These are phyloP conservation scores for Schwanniomyces polymorphus DNA, from an alignment of 805 yeast genomes.

Conservation along the genomic window DNA sequence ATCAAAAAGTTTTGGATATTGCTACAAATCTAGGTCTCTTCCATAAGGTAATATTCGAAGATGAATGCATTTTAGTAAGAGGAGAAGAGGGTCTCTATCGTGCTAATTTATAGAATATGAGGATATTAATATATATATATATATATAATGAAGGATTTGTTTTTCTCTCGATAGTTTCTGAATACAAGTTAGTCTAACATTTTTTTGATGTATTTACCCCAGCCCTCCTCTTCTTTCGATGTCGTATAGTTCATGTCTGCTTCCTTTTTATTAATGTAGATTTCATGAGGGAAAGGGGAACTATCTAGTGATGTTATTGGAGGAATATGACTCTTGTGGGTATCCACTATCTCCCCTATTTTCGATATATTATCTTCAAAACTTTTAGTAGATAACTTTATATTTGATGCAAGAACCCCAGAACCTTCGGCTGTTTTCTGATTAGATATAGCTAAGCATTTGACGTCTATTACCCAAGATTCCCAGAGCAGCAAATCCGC, in stretches of 20 bases:
- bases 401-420: slow-evolving; percentile 11
- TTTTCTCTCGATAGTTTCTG: background rate
- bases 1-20: slow-evolving; percentile 46
- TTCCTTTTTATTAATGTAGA: slow-evolving; percentile 19
- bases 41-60: slow-evolving; percentile 42
- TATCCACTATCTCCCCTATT: slow-evolving; percentile 55
- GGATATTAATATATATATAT: background rate
- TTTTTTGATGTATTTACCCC: slow-evolving; percentile 47
- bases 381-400: slow-evolving; percentile 35
- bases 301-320: slow-evolving; percentile 66
- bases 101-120: slow-evolving; percentile 33
- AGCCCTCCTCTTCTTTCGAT: slow-evolving; percentile 30
- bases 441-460: slow-evolving; percentile 34
- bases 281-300: slow-evolving; percentile 58
- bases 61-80: slow-evolving; percentile 68
- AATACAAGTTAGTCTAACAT: slow-evolving; percentile 24
- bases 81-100: slow-evolving; percentile 54
- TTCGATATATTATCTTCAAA: slow-evolving; percentile 42
- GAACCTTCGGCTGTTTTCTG: slow-evolving; percentile 4
- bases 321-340: slow-evolving; percentile 67
- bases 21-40: slow-evolving; percentile 35
- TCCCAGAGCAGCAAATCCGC: slow-evolving; percentile 64
- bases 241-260: slow-evolving; percentile 7
- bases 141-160: background rate
- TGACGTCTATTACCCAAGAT: slow-evolving; percentile 60